Evolutionary conservation across 2,329 filamentous ascomycete species (phyloP), one percentile per base, ranked within the genome.

Genomic region (Colletotrichum ledebouriae): DNA sequence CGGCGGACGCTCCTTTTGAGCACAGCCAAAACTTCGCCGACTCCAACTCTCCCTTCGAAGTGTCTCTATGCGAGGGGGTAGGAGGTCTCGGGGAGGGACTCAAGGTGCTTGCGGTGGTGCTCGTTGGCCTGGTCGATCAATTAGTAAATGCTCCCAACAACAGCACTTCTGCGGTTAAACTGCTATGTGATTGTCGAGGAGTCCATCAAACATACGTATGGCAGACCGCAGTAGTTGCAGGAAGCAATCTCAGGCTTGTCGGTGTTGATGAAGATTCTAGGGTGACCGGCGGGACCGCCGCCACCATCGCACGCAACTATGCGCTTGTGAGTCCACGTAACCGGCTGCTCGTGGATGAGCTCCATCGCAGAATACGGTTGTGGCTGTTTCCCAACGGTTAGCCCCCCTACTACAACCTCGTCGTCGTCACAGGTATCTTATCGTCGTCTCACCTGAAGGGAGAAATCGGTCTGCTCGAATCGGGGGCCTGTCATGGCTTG

Each of bases 401-500:
- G 37, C 44, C 25, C 25, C 42, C 47, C 25, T 22, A 20, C 37
- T 22, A 17, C 33, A 20, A 55, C 52, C 17, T 39, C 34, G 34
- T 55, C 33, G 52, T 55, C 13, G 52, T 25, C 52, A n/a, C 11
- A 55, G 20, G 34, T 55, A 34, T 55, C 34, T 61, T 55, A 44
- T 66, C 42, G 42, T 62, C 42, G 57, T 62, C 89, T 73, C 85
- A 98, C 95, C 92, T 99, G 96, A 73, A 91, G 83, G 74, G 91
- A 89, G 83, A 98, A 95, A 76, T 97, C 93, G 39, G 94, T 98
- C 89, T 98, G 95, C 86, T 99, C 96, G 77, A 99, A 99, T 74
- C 95, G 87, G 72, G 96, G 96, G 47, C 96, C 96, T 47, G 90
- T 89, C 95, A 99, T 99, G 60, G 94, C 96, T 80, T 89, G 82